Evolutionary conservation across 2,329 filamentous ascomycete species (phyloP).

Genomic region (Akanthomyces dipterigenus): DNA sequence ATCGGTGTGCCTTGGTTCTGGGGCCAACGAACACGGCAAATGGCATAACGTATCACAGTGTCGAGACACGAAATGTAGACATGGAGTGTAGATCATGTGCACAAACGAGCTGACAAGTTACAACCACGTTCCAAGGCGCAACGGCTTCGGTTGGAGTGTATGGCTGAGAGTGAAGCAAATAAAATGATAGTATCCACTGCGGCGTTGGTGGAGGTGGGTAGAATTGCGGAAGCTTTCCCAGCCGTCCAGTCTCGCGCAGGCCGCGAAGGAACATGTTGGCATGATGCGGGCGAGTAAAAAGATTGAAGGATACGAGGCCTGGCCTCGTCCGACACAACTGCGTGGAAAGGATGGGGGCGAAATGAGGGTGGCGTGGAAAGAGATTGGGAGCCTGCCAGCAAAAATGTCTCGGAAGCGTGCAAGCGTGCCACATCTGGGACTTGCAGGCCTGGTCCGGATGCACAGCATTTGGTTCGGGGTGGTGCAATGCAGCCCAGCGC

Average conservation of each 20-base stretch:
- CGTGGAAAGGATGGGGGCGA: neutral
- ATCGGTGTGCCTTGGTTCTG: neutral
- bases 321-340: neutral
- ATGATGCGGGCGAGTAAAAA: neutral
- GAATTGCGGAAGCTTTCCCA: neutral
- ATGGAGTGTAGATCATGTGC: neutral
- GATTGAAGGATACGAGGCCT: constrained; percentile 3
- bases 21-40: neutral
- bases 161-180: constrained; percentile 5
- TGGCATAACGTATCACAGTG: neutral
- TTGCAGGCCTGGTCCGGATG: neutral
- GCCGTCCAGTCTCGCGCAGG: neutral
- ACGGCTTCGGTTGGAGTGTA: constrained; percentile 2
- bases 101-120: neutral
- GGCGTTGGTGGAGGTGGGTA: neutral
- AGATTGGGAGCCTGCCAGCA: neutral
- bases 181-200: constrained; percentile 5
- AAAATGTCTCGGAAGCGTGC: neutral
- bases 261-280: neutral
- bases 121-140: neutral
- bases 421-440: neutral
- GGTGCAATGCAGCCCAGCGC: neutral
- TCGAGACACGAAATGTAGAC: neutral
- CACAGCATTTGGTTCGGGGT: neutral
- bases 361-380: constrained; percentile 1